Conservation (phyloP, 2,329 filamentous ascomycete genomes). For the Penicillium sp. region DNA sequence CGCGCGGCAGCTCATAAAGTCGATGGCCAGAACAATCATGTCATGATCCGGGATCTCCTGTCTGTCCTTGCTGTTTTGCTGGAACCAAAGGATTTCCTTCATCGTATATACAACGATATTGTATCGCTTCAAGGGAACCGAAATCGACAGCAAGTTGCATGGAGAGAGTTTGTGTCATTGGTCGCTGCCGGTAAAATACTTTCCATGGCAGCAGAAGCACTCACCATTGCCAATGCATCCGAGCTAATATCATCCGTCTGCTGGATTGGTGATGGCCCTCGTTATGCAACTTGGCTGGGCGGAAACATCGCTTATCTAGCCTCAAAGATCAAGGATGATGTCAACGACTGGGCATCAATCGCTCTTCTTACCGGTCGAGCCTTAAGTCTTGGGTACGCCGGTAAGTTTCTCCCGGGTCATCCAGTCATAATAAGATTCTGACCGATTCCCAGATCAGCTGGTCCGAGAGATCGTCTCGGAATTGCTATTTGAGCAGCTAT, state of each 20-base stretch:
- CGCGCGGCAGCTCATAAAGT: conserved; percentile 32
- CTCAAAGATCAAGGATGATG: conserved; percentile 46
- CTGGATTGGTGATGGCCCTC: conserved; percentile 68
- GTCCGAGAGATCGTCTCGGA: conserved; percentile 45
- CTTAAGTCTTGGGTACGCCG: conserved; percentile 72
- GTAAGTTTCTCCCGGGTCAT: conserved; percentile 47
- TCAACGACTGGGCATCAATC: conserved; percentile 38
- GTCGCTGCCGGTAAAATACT: conserved; percentile 64
- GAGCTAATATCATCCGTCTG: conserved; percentile 31
- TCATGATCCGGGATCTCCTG: conserved; percentile 41
- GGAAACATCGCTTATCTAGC: conserved; percentile 58
- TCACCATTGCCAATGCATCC: conserved; percentile 43
- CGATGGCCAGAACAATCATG: conserved; percentile 39
- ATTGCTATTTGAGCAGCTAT: conserved; percentile 37
- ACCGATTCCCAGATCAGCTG: conserved; percentile 43
- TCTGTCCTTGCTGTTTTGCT: conserved; percentile 48
- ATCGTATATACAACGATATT: conserved; percentile 52
- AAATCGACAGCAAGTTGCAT: conserved; percentile 57
- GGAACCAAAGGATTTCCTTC: conserved; percentile 48
- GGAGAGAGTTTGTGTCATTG: conserved; percentile 65
- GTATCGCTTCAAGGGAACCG: conserved; percentile 43
- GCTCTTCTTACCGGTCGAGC: conserved; percentile 60
- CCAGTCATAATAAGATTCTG: background rate
- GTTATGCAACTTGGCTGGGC: conserved; percentile 74
- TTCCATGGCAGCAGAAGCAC: conserved; percentile 60